phyloP scores from a whole-genome alignment of 2,329 filamentous ascomycete genomes.

The Aquanectria penicillioides region DNA sequence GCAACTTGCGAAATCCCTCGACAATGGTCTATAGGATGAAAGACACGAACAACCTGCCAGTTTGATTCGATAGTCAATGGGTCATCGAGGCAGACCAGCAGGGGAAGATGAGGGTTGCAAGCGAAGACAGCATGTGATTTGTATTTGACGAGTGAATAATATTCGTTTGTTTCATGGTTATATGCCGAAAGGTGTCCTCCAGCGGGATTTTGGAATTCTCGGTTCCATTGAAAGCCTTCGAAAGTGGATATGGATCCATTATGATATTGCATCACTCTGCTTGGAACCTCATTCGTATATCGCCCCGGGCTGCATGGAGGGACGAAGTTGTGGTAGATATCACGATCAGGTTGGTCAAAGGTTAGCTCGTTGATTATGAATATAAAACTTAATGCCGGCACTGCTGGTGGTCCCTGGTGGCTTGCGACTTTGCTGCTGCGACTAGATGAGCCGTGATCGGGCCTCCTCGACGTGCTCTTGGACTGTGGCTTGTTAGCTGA shows the following conservation, averaged over 20 bases:
- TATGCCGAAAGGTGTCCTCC: conserved; percentile 4
- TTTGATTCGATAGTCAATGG: conserved; percentile 17
- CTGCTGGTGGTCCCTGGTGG: background rate
- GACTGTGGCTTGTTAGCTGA: conserved; percentile 19
- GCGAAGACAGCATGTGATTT: conserved; percentile 46
- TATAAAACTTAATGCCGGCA: conserved; percentile 44
- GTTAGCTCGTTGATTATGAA: conserved; percentile 52
- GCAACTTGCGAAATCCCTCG: conserved; percentile 44
- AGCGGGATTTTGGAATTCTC: background rate
- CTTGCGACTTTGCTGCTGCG: conserved; percentile 12
- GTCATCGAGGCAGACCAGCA: conserved; percentile 43
- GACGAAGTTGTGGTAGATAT: conserved; percentile 37
- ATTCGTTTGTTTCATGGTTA: conserved; percentile 9
- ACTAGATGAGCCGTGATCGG: background rate
- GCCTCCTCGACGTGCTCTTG: conserved; percentile 12
- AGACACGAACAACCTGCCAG: conserved; percentile 47
- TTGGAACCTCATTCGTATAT: conserved; percentile 43
- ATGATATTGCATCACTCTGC: conserved; percentile 50
- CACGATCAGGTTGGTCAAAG: conserved; percentile 23
- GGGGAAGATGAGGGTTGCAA: conserved; percentile 49
- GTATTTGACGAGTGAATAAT: conserved; percentile 25
- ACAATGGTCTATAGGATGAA: conserved; percentile 19
- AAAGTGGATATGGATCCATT: conserved; percentile 43
- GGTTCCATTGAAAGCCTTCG: conserved; percentile 34
- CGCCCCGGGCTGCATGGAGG: conserved; percentile 39